Evolutionary conservation across 192 early-diverging fungal genomes (phyloP).

Genomic region (Coemansia sp.): DNA sequence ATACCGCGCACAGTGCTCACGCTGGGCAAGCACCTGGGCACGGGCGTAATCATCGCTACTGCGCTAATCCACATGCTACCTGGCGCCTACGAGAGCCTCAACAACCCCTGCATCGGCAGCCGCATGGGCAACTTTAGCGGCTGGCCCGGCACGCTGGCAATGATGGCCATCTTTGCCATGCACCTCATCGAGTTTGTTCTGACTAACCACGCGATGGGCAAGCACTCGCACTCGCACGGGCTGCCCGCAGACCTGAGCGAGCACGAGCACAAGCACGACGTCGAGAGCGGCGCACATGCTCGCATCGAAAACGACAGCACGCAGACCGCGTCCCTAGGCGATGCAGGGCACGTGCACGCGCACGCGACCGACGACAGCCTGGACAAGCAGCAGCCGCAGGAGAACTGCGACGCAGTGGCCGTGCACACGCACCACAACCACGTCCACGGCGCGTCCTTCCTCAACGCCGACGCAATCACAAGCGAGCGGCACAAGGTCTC

Average conservation of each 20-base stretch:
- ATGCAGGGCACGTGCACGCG: background rate
- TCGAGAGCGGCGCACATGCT: background rate
- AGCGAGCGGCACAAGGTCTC: conserved; percentile 39
- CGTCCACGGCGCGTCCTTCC: conserved; percentile 43
- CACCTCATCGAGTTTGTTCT: conserved; percentile 64
- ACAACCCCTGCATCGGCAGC: conserved; percentile 54
- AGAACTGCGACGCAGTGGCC: conserved; percentile 41
- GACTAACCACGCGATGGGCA: conserved; percentile 45
- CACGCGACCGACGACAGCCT: background rate
- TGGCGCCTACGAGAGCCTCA: conserved; percentile 51
- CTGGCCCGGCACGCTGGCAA: conserved; percentile 59
- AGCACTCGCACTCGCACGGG: conserved; percentile 28
- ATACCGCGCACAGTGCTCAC: conserved; percentile 48
- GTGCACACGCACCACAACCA: conserved; percentile 52
- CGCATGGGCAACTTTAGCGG: conserved; percentile 53
- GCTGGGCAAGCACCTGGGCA: conserved; percentile 59
- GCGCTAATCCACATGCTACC: conserved; percentile 79
- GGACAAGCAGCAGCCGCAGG: background rate
- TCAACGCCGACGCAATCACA: conserved; percentile 1
- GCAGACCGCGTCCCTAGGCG: conserved; percentile 5
- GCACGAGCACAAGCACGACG: conserved; percentile 2
- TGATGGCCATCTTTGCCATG: conserved; percentile 64
- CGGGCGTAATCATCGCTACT: conserved; percentile 75
- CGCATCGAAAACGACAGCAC: conserved; percentile 6
- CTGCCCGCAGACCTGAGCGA: background rate